Evolutionary conservation across 1,284 basidiomycete species (phyloP).

Genomic region (Lentinula novae-zelandiae): DNA sequence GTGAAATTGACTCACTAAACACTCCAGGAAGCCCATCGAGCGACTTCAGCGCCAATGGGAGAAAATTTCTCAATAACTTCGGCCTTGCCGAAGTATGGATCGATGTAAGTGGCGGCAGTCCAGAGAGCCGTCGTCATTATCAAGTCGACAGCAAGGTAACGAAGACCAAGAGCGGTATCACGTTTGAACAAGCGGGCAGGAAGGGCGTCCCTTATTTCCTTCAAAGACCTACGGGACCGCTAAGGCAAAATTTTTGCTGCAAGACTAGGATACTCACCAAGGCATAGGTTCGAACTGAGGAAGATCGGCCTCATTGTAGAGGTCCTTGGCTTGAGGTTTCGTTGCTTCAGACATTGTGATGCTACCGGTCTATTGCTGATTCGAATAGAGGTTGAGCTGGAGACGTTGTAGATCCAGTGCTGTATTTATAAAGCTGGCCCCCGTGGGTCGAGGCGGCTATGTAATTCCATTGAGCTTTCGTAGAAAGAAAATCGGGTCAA

Average conservation of each 20-base stretch:
- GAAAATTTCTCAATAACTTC: constrained; percentile 26
- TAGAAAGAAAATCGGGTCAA: constrained; percentile 1
- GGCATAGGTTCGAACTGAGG: constrained; percentile 45
- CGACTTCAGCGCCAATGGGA: constrained; percentile 32
- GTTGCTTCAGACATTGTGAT: neutral
- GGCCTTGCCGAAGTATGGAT: constrained; percentile 35
- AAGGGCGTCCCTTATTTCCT: constrained; percentile 52
- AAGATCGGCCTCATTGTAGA: constrained; percentile 34
- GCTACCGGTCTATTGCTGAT: neutral
- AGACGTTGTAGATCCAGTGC: neutral
- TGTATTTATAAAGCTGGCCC: constrained; percentile 6
- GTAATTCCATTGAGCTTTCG: neutral
- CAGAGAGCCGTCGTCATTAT: constrained; percentile 41
- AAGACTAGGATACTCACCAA: constrained; percentile 27
- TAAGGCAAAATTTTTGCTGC: neutral
- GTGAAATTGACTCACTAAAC: constrained; percentile 9
- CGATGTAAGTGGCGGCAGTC: constrained; percentile 43
- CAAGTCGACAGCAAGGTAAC: constrained; percentile 39
- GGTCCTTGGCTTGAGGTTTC: constrained; percentile 4
- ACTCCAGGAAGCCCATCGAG: constrained; percentile 26
- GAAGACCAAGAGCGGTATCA: constrained; percentile 34
- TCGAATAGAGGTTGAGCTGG: constrained; percentile 6
- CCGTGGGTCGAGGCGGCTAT: constrained; percentile 6
- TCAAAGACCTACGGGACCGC: constrained; percentile 34
- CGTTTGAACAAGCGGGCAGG: constrained; percentile 44